phyloP scores from a whole-genome alignment of 768 basidiomycete species.

The Tulasnella sp. region DNA sequence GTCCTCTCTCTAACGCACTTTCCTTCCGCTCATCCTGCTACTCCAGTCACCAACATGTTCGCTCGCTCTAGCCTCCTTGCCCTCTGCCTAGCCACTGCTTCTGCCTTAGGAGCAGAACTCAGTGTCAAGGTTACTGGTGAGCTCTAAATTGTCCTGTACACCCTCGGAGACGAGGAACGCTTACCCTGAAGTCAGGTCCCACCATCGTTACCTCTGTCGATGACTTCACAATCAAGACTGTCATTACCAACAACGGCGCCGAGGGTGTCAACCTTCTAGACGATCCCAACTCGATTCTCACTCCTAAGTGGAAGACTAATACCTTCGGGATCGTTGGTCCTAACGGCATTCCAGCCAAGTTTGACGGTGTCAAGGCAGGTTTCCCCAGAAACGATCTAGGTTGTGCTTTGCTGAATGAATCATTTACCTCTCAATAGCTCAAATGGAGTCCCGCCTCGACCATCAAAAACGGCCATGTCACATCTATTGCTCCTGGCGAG shows the following conservation, averaged over 20 bases:
- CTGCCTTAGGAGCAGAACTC: not conserved
- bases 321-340: slow-evolving; percentile 15
- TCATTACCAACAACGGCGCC: slow-evolving; percentile 21
- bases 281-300: slow-evolving; percentile 24
- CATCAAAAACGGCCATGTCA: not conserved
- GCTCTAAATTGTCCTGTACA: not conserved
- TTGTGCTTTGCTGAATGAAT: not conserved
- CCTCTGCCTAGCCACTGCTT: slow-evolving; percentile 12
- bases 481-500: slow-evolving; percentile 17
- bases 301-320: slow-evolving; percentile 28
- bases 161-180: not conserved
- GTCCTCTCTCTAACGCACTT: not conserved
- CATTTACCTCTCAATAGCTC: not conserved
- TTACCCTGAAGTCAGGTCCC: not conserved
- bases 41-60: not conserved
- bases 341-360: slow-evolving; percentile 17
- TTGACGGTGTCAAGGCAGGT: slow-evolving; percentile 24
- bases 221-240: slow-evolving; percentile 15
- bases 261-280: slow-evolving; percentile 21
- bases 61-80: slow-evolving; percentile 15
- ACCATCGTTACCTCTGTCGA: slow-evolving; percentile 1
- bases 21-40: not conserved
- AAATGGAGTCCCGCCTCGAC: slow-evolving; percentile 6
- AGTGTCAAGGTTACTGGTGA: slow-evolving; percentile 25
- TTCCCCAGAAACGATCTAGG: not conserved